These are phyloP conservation scores for Cardiospermum halicacabum DNA, from an alignment of 345 rosid genomes.

Conservation along the genomic window DNA sequence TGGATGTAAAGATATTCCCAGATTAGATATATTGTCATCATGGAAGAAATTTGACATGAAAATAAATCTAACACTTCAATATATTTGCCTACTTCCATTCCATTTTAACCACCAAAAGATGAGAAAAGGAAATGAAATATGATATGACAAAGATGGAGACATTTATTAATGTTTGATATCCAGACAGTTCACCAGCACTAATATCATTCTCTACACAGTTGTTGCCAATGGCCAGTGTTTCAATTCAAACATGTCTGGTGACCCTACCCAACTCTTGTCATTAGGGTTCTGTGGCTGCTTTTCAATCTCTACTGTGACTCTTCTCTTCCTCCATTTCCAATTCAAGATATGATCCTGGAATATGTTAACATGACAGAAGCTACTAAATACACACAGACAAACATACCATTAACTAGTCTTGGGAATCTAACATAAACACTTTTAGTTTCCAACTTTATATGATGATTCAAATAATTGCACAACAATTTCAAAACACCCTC, in stretches of 20 bases:
- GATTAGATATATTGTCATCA: no score
- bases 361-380: not conserved
- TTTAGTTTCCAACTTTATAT: not conserved
- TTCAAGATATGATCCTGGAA: not conserved
- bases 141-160: not conserved
- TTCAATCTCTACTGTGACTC: no score
- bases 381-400: no score
- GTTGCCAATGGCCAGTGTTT: not conserved
- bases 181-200: not conserved
- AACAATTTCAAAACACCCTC: conserved; percentile 1
- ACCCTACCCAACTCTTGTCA: no score
- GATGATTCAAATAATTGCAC: not conserved
- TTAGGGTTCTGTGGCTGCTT: no score
- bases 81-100: not conserved
- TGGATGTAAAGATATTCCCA: no score
- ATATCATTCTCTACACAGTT: not conserved
- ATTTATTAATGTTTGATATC: not conserved
- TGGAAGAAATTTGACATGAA: no score
- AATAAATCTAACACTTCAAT: no score
- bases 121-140: not conserved
- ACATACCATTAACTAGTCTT: not conserved
- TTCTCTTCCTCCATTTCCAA: no score
- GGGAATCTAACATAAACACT: not conserved
- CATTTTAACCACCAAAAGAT: not conserved
- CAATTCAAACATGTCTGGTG: no score